These are phyloP conservation scores for Claviceps humidiphila DNA, from an alignment of 2,329 filamentous ascomycete species.

Conservation along the genomic window DNA sequence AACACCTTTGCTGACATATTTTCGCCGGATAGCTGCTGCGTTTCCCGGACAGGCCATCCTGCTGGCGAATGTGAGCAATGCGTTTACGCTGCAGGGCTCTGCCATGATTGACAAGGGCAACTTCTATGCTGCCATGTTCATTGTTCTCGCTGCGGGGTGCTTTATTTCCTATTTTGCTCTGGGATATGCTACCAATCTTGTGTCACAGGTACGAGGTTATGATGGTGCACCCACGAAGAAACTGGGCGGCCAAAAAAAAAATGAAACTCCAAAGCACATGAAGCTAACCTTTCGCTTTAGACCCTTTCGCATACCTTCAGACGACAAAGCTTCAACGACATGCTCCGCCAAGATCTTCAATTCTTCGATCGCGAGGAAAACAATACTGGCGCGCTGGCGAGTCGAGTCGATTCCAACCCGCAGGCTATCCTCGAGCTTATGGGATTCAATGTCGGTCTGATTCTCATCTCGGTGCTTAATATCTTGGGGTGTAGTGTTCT, in stretches of 20 bases:
- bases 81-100: conserved; percentile 23
- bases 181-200: conserved; percentile 22
- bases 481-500: conserved; percentile 26
- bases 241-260: neutral
- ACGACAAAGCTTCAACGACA: conserved; percentile 15
- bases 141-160: conserved; percentile 32
- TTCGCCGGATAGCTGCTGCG: conserved; percentile 15
- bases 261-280: neutral
- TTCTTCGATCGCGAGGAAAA: conserved; percentile 30
- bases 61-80: conserved; percentile 26
- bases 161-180: conserved; percentile 29
- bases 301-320: conserved; percentile 17
- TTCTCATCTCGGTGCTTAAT: conserved; percentile 25
- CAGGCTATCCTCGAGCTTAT: conserved; percentile 28
- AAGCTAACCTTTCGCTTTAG: conserved; percentile 2
- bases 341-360: conserved; percentile 27
- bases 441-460: conserved; percentile 27
- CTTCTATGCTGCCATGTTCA: conserved; percentile 43
- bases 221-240: neutral
- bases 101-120: conserved; percentile 27
- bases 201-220: conserved; percentile 12
- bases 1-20: too few relatives aligned
- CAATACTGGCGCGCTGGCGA: conserved; percentile 23
- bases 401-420: conserved; percentile 23
- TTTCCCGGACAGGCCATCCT: conserved; percentile 32